Percentiles rank a stretch among this genome's conserved stretches.
These are phyloP conservation scores for Myxozyma melibiosi DNA, from an alignment of 805 yeast species.

Conservation along the genomic window DNA sequence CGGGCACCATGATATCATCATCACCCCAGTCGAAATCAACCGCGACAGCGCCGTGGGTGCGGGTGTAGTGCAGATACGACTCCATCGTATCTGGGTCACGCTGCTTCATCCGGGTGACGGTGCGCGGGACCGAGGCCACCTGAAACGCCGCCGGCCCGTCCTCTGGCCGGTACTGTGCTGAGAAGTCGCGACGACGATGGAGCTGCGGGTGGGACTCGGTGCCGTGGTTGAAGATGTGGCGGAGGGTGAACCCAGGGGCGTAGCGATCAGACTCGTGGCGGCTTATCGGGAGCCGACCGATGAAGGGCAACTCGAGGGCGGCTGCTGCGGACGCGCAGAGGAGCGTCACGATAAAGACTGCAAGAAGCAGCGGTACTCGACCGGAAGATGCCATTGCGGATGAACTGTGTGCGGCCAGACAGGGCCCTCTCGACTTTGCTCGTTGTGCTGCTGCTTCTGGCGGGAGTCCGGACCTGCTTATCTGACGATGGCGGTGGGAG, in stretches of 20 bases:
- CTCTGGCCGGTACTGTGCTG: conserved; percentile 7
- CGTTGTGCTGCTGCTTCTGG: no score
- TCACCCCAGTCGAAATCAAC: conserved; percentile 27
- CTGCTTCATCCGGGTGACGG: conserved; percentile 45
- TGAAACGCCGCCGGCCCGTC: conserved; percentile 16
- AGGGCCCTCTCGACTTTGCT: no score
- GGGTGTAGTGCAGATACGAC: conserved; percentile 62
- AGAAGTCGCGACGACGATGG: conserved; percentile 26
- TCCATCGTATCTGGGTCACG: conserved; percentile 66
- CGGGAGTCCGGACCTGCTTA: no score
- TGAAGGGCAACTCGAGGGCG: conserved; percentile 22
- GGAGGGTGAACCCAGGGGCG: conserved; percentile 29
- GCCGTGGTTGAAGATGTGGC: conserved; percentile 32
- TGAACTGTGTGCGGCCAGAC: no score
- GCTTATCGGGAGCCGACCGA: conserved; percentile 12
- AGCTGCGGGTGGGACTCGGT: conserved; percentile 23
- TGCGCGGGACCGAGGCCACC: conserved; percentile 12
- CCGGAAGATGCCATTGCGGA: not conserved
- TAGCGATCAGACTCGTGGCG: not conserved
- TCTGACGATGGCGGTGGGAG: no score
- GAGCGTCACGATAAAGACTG: not conserved
- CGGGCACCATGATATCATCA: conserved; percentile 56
- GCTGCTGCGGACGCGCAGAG: not conserved
- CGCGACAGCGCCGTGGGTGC: conserved; percentile 27
- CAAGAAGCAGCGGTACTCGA: not conserved